These are phyloP conservation scores for Phaeosphaeria sp. DNA, from an alignment of 2,329 filamentous ascomycete species.

Conservation along the genomic window DNA sequence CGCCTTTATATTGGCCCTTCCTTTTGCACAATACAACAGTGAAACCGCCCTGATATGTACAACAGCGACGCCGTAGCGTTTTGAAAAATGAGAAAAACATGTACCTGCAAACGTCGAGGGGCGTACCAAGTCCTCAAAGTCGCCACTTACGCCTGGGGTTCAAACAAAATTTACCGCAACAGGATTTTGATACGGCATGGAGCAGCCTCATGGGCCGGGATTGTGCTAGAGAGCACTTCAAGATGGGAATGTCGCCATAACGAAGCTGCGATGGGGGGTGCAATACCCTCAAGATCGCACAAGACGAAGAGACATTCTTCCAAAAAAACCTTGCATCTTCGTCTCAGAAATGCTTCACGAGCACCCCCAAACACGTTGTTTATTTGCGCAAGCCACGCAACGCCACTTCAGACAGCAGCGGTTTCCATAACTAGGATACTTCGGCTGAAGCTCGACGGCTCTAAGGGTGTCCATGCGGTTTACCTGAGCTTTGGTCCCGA, in stretches of 20 bases:
- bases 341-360: neutral
- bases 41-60: constrained; percentile 2
- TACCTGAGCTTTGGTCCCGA: constrained; percentile 21
- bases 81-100: constrained; percentile 1
- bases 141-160: constrained; percentile 19
- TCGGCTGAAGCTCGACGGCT: neutral
- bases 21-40: neutral
- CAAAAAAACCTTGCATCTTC: neutral
- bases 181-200: neutral
- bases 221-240: neutral
- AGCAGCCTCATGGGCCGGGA: neutral
- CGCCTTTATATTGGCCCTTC: neutral
- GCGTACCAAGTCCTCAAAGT: constrained; percentile 4
- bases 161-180: neutral
- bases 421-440: neutral
- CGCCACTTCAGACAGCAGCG: neutral
- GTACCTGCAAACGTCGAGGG: neutral
- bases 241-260: neutral
- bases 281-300: neutral
- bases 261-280: neutral
- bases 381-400: neutral
- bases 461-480: constrained; percentile 39
- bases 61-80: constrained; percentile 1
- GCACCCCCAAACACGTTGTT: neutral
- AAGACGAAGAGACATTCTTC: neutral